Evolutionary conservation across 2,329 filamentous ascomycete genomes (phyloP), one percentile per base, ranked within the genome.

Genomic region (Scedosporium minutisporum): DNA sequence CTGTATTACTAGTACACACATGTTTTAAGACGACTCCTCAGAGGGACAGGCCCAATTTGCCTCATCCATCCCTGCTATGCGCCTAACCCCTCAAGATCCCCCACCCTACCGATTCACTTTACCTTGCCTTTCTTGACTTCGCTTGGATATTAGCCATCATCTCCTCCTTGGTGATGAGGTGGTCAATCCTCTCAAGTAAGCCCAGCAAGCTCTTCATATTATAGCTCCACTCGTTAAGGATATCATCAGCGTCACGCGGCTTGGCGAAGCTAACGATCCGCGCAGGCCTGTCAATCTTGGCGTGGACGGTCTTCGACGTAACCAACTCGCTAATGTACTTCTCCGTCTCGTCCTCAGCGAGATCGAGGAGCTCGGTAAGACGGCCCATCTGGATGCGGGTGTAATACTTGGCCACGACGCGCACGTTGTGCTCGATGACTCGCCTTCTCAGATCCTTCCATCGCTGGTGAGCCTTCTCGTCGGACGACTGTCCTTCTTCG

Each of bases 101-200:
- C 18, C 46, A 29, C n/a, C 18, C 42, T 12, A 12, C 10, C 44
- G n/a, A 48, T 18, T 27, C 48, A 10, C 60, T 42, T 61, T 57
- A 61, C 60, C 46, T 61, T 29, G 46, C 60, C 60, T 55, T 57
- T 70, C 78, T 76, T 44, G 66, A 68, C 68, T 75, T 77, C 5
- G 91, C 91, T 75, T 95, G 88, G 70, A 99, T 97, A 64, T 93
- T 85, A 48, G 95, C 95, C 95, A 99, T 99, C 95, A 99, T 99
- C 82, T 99, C 95, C 78, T 99, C 95, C 82, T 97, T 97, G 62
- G 96, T 99, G 71, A 99, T 99, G 70, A 99, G 82, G 75, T 99
- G 95, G 73, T 99, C 95, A 65, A 99, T 96, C 66, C 92, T 84
- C 81, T 96, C 92, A 71, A 96, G 73, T 62, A 93, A 78, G 10